A percentile compares a stretch with the other conserved stretches of the same genome.
Conservation (phyloP, 2,329 filamentous ascomycete species). For the Monilinia fructicola region DNA sequence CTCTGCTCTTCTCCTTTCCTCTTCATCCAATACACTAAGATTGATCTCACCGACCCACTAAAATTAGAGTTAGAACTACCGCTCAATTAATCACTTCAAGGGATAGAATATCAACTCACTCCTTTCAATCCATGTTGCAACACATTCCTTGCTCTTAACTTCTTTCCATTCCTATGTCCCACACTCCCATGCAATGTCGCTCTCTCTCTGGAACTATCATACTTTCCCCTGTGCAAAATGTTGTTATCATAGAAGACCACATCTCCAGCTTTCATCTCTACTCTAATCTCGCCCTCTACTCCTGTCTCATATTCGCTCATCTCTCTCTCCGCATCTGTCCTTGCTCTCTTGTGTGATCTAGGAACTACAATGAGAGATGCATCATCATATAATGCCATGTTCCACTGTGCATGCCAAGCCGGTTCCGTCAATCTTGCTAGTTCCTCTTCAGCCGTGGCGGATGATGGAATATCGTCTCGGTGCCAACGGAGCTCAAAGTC, state of each 20-base stretch:
- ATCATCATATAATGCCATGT: constrained; percentile 77
- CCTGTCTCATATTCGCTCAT: constrained; percentile 63
- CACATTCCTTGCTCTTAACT: constrained; percentile 65
- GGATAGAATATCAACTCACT: constrained; percentile 1
- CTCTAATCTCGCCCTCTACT: constrained; percentile 64
- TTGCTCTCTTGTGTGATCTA: constrained; percentile 68
- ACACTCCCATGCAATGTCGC: constrained; percentile 74
- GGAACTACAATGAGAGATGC: constrained; percentile 73
- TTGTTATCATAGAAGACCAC: constrained; percentile 90
- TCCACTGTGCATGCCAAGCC: constrained; percentile 81
- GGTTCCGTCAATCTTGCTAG: constrained; percentile 56
- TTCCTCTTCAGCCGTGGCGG: constrained; percentile 67
- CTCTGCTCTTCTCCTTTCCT: constrained; percentile 52
- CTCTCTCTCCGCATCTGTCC: constrained; percentile 66
- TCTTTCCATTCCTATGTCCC: constrained; percentile 57
- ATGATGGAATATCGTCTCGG: constrained; percentile 74
- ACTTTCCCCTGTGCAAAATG: constrained; percentile 73
- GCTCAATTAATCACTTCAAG: neutral
- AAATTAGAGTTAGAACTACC: neutral
- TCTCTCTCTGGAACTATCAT: constrained; percentile 57
- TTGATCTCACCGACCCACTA: constrained; percentile 60
- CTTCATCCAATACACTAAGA: constrained; percentile 48
- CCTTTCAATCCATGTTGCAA: constrained; percentile 70
- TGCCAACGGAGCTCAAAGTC: constrained; percentile 83
- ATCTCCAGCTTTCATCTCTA: constrained; percentile 70